These are phyloP conservation scores for Sophora flavescens DNA, from an alignment of 306 rosid genomes.

Conservation along the genomic window DNA sequence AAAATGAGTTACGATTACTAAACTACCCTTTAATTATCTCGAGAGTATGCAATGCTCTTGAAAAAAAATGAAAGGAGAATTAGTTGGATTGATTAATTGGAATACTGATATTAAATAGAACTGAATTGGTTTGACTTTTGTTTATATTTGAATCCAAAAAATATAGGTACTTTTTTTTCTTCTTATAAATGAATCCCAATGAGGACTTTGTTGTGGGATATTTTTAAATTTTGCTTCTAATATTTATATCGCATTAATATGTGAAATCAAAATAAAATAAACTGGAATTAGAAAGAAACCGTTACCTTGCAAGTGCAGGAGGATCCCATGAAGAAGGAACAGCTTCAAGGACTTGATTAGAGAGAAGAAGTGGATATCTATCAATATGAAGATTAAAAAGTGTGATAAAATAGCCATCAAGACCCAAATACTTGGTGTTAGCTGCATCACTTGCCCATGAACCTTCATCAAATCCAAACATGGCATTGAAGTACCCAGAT, in stretches of 20 bases:
- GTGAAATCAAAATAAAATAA: not conserved
- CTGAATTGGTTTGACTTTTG: too few relatives aligned
- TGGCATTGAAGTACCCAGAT: slow-evolving; percentile 70
- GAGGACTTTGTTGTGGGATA: too few relatives aligned
- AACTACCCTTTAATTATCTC: too few relatives aligned
- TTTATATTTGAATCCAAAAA: too few relatives aligned
- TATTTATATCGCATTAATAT: not conserved
- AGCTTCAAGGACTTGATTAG: slow-evolving; percentile 58
- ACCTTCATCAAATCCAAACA: slow-evolving; percentile 75
- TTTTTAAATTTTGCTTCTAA: too few relatives aligned
- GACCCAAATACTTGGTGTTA: slow-evolving; percentile 65
- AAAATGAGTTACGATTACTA: too few relatives aligned
- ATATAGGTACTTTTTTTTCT: too few relatives aligned
- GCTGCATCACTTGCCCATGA: slow-evolving; percentile 81
- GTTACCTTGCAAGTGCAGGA: slow-evolving; percentile 82
- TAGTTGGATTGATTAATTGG: too few relatives aligned
- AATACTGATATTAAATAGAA: too few relatives aligned
- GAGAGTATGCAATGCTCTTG: too few relatives aligned
- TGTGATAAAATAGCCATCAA: slow-evolving; percentile 67
- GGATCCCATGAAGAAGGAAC: slow-evolving; percentile 96
- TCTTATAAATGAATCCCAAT: too few relatives aligned
- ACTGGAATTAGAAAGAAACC: not conserved
- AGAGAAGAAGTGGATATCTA: slow-evolving; percentile 74
- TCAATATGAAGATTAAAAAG: slow-evolving; percentile 71
- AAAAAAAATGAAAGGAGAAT: too few relatives aligned